Base-by-base conservation (phyloP, 805 yeast species). In the Yarrowia divulgata region DNA sequence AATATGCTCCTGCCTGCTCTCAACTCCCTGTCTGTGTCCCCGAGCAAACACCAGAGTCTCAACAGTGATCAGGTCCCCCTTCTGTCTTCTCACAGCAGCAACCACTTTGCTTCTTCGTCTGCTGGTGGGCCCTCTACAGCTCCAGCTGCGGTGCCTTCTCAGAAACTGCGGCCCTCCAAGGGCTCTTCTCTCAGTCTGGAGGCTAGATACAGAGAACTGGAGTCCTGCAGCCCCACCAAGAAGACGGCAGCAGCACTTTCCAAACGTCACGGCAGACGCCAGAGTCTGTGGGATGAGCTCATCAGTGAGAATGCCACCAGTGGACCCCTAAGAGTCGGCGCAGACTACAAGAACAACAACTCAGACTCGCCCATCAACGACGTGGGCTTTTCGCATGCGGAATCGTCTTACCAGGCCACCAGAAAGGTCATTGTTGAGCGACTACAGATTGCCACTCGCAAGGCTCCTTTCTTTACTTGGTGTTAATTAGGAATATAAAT, bases 391-490 rank as follows among this genome's bases (percentile, higher is more conserved):
- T 68, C 74, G 19, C 71, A 69, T 60, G 77, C 72, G 1, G 73
- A 73, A 54, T 73, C 69, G 13, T 62, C 69, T 8, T 37, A 37
- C 16, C 69, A 70, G 6, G 78, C 78, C 10, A 77, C 82, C 1
- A 82, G 83, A 72, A 79, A 77, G 50, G 90, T 87, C 3, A 82
- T 88, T 3, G 84, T 88, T 5, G 92, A 88, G 75, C 77, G 90
- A 64, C 73, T 88, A 35, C 87, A 86, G 73, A 82, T 84, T 16
- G 88, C 84, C 3, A 80, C 81, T 8, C 79, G 84, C 4, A 84
- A 81, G 71, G 87, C 89, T 0, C 91, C 92, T 0, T 85, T 88
- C 1, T 87, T 88, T 71, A 87, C 91, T 1, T 88, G 91, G 86
- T 88, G 91, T 73, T 87, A 10, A 3, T n/a, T 32, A 50, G 10